A percentile compares a stretch with the other conserved stretches of the same genome.
Evolutionary conservation across 495 filamentous ascomycete genomes (phyloP).

Genomic region (Rostrohypoxylon terebratum): DNA sequence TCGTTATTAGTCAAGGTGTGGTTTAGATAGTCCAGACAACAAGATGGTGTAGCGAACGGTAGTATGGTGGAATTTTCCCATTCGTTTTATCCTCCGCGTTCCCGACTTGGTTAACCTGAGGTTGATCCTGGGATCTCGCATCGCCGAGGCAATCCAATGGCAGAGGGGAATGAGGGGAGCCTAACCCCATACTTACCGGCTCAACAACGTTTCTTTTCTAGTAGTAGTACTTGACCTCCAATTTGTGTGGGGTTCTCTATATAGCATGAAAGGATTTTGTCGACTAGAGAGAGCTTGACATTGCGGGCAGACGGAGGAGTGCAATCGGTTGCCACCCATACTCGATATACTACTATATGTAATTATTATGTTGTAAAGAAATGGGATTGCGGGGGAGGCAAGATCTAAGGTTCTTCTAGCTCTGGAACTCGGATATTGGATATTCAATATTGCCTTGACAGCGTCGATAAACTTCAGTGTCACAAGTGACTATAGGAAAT

Average conservation of each 20-base stretch:
- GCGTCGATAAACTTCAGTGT: slow-evolving; percentile 3
- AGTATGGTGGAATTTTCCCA: slow-evolving; percentile 38
- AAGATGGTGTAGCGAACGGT: slow-evolving; percentile 13
- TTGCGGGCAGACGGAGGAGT: slow-evolving; percentile 39
- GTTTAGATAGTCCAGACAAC: not conserved
- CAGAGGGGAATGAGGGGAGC: not conserved
- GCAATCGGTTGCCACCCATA: slow-evolving; percentile 23
- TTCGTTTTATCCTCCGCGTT: slow-evolving; percentile 37
- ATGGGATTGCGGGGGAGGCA: slow-evolving; percentile 6
- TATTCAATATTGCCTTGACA: not conserved
- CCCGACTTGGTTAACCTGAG: slow-evolving; percentile 39
- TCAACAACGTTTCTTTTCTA: slow-evolving; percentile 13
- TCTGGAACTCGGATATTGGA: not conserved
- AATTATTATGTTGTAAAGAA: not conserved
- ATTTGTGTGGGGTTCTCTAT: slow-evolving; percentile 27
- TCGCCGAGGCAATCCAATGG: slow-evolving; percentile 25
- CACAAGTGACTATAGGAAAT: slow-evolving; percentile 9
- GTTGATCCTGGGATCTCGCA: slow-evolving; percentile 43
- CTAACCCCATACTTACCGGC: slow-evolving; percentile 29
- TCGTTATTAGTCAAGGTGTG: slow-evolving; percentile 11
- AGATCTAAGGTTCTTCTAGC: slow-evolving; percentile 12
- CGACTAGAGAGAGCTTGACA: slow-evolving; percentile 27
- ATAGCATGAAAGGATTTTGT: slow-evolving; percentile 40
- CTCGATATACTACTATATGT: slow-evolving; percentile 1
- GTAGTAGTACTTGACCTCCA: slow-evolving; percentile 27